Base-by-base conservation (phyloP, 2,329 filamentous ascomycete genomes). In the Aspergillus sclerotialis region DNA sequence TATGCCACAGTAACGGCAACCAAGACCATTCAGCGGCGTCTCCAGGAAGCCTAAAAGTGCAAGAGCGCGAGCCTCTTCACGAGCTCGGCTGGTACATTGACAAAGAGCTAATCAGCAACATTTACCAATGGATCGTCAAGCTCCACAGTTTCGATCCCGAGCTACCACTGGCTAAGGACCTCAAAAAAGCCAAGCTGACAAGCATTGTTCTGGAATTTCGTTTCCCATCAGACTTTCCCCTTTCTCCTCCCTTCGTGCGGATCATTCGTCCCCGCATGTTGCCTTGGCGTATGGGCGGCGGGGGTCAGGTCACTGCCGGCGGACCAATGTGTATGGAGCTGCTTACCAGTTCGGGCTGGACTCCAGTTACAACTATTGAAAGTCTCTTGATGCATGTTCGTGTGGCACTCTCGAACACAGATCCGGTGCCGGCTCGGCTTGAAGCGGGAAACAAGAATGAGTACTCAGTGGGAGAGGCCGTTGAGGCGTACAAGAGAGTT, bases 51-150 rank as follows among this genome's bases (percentile, higher is more conserved):
- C 63, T 84, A 21, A 74, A 75, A 38, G 59, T 79, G 1, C 88
- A 94, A 53, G 58, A 73, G 1, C 64, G 56, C 8, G 76, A 72
- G 1, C 72, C 77, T 1, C 55, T 76, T 2, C 72, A 80, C 39
- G 75, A 82, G 39, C 71, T 93, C 0, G 89, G 89, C 11, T 94
- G 88, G 87, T 87, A 86, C 52, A 79, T 94, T 36, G 75, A 93
- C 50, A 63, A 72, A 10, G 65, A 68, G 5, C 73, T 76, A 32
- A 67, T 89, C 24, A 73, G 66, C 14, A 93, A 89, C 50, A 70
- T 88, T 42, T 94, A 92, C 51, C 87, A 93, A 51, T 94, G 88
- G 88, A 87, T 94, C 38, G 79, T 93, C 5, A 84, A 94, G 56
- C 67, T 95, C 1, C 89, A 94, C 56, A 85, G 81, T 28, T 94